Evolutionary conservation across 352 stramenopile species (phyloP).

Genomic region (Globisporangium paroecandrum): DNA sequence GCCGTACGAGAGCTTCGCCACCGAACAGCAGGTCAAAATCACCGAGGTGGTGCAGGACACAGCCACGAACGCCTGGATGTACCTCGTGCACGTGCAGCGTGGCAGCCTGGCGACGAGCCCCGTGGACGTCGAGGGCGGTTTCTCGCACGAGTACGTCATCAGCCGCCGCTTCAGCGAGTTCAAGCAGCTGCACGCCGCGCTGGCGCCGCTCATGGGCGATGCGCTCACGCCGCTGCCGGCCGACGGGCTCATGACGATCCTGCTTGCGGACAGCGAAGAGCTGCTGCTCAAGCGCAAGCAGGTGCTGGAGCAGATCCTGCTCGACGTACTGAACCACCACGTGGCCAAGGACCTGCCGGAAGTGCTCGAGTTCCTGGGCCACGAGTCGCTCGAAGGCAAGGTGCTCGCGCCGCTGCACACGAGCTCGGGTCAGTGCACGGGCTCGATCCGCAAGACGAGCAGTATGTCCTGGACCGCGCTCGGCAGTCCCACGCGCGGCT

Average conservation of each 20-base stretch:
- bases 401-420: constrained; percentile 42
- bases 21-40: constrained; percentile 59
- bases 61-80: constrained; percentile 64
- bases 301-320: constrained; percentile 48
- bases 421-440: constrained; percentile 45
- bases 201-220: constrained; percentile 57
- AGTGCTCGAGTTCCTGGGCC: constrained; percentile 61
- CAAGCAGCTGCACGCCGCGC: constrained; percentile 60
- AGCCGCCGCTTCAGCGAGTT: constrained; percentile 73
- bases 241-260: constrained; percentile 72
- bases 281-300: constrained; percentile 60
- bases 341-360: constrained; percentile 64
- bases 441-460: constrained; percentile 72
- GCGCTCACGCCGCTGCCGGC: constrained; percentile 53
- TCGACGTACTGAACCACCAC: constrained; percentile 53
- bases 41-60: constrained; percentile 67
- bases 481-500: constrained; percentile 17
- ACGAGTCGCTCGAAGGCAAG: constrained; percentile 47
- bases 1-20: constrained; percentile 79
- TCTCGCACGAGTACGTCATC: constrained; percentile 64
- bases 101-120: constrained; percentile 26
- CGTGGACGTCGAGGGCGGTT: constrained; percentile 31
- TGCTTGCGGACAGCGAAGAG: constrained; percentile 67
- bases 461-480: constrained; percentile 60
- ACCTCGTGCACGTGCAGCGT: constrained; percentile 62